Conservation (phyloP, 2,329 filamentous ascomycete species). For the Plenodomus lindquistii region DNA sequence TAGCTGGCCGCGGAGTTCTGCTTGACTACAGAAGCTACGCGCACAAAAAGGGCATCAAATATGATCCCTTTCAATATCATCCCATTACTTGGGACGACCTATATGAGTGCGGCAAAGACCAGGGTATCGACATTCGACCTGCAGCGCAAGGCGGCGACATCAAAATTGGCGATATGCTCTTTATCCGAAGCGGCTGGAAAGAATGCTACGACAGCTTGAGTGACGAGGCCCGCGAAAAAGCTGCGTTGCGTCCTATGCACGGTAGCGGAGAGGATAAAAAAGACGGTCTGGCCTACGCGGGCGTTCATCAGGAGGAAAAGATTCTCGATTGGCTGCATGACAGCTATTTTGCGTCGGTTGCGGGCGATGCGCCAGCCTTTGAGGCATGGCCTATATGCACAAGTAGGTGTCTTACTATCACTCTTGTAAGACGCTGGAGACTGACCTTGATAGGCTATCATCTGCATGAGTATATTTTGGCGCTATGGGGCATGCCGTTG, state of each 20-base stretch:
- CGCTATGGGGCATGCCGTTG: constrained; percentile 47
- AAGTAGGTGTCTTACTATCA: too few relatives aligned
- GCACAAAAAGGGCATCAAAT: constrained; percentile 47
- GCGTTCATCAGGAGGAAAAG: constrained; percentile 58
- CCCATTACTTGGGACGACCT: constrained; percentile 54
- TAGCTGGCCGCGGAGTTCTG: constrained; percentile 50
- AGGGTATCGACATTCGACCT: constrained; percentile 65
- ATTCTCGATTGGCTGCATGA: constrained; percentile 71
- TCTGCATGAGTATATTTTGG: constrained; percentile 44
- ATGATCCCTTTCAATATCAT: constrained; percentile 49
- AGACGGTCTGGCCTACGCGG: constrained; percentile 52
- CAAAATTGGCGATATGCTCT: constrained; percentile 65
- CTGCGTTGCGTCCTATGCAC: constrained; percentile 48
- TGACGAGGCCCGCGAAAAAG: constrained; percentile 37
- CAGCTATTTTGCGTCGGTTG: constrained; percentile 68
- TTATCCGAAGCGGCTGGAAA: constrained; percentile 67
- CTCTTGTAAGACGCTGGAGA: not conserved
- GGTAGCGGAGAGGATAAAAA: constrained; percentile 44
- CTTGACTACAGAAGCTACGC: constrained; percentile 51
- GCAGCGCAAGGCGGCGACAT: constrained; percentile 59
- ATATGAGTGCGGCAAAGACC: constrained; percentile 60
- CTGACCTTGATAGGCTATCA: constrained; percentile 29
- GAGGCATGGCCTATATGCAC: constrained; percentile 66
- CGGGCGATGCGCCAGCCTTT: constrained; percentile 65
- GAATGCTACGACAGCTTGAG: constrained; percentile 58